Percentiles rank a stretch among this genome's conserved stretches.
Evolutionary conservation across 129 eudicot genomes (phyloP).

Genomic region (Flaveria brownii): DNA sequence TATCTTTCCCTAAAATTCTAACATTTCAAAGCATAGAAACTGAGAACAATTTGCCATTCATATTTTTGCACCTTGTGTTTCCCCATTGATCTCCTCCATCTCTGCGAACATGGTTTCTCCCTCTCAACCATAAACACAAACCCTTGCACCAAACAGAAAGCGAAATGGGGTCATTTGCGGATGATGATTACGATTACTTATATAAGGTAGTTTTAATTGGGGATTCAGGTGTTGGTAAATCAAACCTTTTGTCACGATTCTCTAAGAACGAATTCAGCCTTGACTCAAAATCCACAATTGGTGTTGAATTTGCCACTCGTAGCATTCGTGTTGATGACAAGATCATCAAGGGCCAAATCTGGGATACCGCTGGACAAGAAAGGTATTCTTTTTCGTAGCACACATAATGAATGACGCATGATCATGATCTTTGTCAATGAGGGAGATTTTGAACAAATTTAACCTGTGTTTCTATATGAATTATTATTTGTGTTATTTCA

Average conservation of each 20-base stretch:
- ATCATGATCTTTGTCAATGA: not conserved
- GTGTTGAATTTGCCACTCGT: conserved; percentile 43
- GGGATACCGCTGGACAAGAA: conserved; percentile 48
- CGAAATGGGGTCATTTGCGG: conserved; percentile 33
- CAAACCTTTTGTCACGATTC: conserved; percentile 39
- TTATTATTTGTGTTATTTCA: no score
- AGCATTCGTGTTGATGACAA: conserved; percentile 39
- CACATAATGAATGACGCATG: not conserved
- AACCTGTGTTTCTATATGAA: no score
- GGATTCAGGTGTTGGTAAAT: conserved; percentile 41
- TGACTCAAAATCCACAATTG: conserved; percentile 42
- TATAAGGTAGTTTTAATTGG: conserved; percentile 40
- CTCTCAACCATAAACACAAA: conserved; percentile 26
- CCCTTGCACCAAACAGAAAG: conserved; percentile 18
- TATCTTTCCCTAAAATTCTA: conserved; percentile 22
- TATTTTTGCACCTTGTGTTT: conserved; percentile 11
- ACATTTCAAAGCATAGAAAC: conserved; percentile 13
- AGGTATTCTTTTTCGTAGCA: conserved; percentile 21
- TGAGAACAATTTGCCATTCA: not conserved
- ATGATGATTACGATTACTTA: conserved; percentile 40
- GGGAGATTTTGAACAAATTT: no score
- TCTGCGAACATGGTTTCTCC: conserved; percentile 1
- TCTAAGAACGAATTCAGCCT: conserved; percentile 46
- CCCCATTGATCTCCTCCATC: conserved; percentile 16
- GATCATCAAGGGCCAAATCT: conserved; percentile 38